These are phyloP conservation scores for Quercus aquifolioides DNA, from an alignment of 306 rosid genomes.

Conservation along the genomic window DNA sequence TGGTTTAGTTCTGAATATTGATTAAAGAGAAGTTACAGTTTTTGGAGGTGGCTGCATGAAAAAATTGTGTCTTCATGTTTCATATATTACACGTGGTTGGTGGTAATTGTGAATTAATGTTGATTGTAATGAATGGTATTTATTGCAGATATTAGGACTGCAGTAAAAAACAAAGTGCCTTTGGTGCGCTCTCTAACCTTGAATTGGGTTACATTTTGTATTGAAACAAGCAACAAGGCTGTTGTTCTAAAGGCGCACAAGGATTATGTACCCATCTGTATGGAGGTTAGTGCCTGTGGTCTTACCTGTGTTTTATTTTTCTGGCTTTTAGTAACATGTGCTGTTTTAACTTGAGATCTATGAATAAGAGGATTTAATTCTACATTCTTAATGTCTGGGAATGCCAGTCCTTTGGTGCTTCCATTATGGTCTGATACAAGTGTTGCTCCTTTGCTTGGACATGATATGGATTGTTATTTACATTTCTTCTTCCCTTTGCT, in stretches of 20 bases:
- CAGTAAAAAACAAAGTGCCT: conserved; percentile 94
- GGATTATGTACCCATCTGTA: conserved; percentile 93
- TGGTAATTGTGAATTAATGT: conserved; percentile 10
- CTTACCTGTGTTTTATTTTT: neutral
- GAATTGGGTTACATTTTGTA: conserved; percentile 90
- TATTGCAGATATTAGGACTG: conserved; percentile 74
- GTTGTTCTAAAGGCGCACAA: conserved; percentile 76
- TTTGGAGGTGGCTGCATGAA: neutral
- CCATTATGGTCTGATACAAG: neutral
- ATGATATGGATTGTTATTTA: neutral
- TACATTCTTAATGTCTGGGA: neutral
- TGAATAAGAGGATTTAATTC: neutral
- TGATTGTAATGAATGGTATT: conserved; percentile 21
- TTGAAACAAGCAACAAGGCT: conserved; percentile 84
- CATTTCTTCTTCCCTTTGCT: neutral
- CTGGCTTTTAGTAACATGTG: neutral
- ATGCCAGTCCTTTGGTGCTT: neutral
- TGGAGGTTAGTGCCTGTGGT: conserved; percentile 76
- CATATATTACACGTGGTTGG: neutral
- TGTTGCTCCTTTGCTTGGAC: neutral
- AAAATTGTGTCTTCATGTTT: neutral
- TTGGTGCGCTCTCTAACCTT: conserved; percentile 87
- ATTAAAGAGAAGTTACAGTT: neutral
- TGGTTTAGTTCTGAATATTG: neutral
- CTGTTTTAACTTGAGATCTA: neutral